Conservation (phyloP, 768 basidiomycete genomes). For the Fistulinella prunicolor region DNA sequence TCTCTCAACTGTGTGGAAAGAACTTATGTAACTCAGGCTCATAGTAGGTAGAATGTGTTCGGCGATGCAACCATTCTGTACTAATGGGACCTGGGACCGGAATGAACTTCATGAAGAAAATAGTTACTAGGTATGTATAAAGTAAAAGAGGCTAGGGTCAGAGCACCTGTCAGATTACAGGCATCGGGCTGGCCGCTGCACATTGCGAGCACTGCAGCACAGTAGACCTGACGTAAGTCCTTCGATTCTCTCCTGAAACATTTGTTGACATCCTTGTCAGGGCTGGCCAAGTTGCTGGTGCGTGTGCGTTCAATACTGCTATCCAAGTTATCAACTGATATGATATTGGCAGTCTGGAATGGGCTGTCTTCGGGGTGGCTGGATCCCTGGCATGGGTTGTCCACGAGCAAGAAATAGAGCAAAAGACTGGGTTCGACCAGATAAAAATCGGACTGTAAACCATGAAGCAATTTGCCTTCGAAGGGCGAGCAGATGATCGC, state of each 20-base stretch:
- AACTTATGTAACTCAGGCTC: too few relatives aligned
- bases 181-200: conserved; percentile 57
- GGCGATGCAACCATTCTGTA: too few relatives aligned
- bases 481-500: not conserved
- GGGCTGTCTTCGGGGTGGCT: not conserved
- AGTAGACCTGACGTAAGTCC: conserved; percentile 71
- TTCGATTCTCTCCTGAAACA: not conserved
- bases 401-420: not conserved
- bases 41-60: too few relatives aligned
- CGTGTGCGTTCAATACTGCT: not conserved
- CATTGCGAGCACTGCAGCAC: conserved; percentile 78
- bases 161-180: conserved; percentile 88
- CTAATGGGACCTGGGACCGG: too few relatives aligned
- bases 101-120: too few relatives aligned
- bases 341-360: not conserved
- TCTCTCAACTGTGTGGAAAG: too few relatives aligned
- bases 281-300: not conserved
- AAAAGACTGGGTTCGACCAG: not conserved
- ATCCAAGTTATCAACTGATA: not conserved
- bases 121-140: too few relatives aligned
- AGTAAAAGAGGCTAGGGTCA: too few relatives aligned
- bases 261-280: not conserved
- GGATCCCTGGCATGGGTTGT: not conserved
- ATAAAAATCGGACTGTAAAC: not conserved
- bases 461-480: not conserved